A percentile compares a stretch with the other conserved stretches of the same genome.
Evolutionary conservation across 2,329 filamentous ascomycete species (phyloP).

Genomic region (Colletotrichum theobromicola): DNA sequence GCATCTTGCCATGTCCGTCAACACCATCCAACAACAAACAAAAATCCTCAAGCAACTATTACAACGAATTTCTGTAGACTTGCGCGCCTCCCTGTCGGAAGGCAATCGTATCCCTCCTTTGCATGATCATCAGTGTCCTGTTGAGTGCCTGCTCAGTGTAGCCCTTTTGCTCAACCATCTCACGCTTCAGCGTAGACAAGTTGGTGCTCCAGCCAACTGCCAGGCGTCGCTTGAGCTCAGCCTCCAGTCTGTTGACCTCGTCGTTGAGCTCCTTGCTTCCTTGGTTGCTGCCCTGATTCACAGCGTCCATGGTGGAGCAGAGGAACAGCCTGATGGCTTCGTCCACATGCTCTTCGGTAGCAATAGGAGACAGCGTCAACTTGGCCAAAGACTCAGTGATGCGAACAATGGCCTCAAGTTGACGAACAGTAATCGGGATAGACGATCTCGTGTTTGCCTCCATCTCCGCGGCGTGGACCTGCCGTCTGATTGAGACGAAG

Average conservation of each 20-base stretch:
- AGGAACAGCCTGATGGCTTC: slow-evolving; percentile 97
- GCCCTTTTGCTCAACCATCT: slow-evolving; percentile 91
- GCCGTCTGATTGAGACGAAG: slow-evolving; percentile 93
- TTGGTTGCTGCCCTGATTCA: slow-evolving; percentile 84
- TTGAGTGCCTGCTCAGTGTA: slow-evolving; percentile 89
- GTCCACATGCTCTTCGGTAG: slow-evolving; percentile 90
- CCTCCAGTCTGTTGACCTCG: slow-evolving; percentile 84
- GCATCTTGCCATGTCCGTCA: neutral
- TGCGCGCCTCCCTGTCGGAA: slow-evolving; percentile 78
- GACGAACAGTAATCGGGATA: slow-evolving; percentile 96
- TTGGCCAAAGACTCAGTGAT: slow-evolving; percentile 97
- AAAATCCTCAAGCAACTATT: slow-evolving; percentile 19
- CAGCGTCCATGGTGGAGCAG: slow-evolving; percentile 96
- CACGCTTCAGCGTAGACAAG: slow-evolving; percentile 81
- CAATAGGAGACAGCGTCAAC: slow-evolving; percentile 82
- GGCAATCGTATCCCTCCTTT: slow-evolving; percentile 85
- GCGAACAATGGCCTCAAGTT: slow-evolving; percentile 95
- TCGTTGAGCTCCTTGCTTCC: slow-evolving; percentile 90
- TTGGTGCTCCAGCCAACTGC: slow-evolving; percentile 97
- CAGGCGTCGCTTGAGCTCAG: slow-evolving; percentile 83
- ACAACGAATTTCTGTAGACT: slow-evolving; percentile 76
- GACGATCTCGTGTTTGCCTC: slow-evolving; percentile 89
- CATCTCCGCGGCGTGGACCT: slow-evolving; percentile 90
- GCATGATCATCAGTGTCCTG: slow-evolving; percentile 82
- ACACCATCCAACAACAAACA: neutral